Percentiles rank a stretch among this genome's conserved stretches.
Evolutionary conservation across 495 filamentous ascomycete genomes (phyloP).

Genomic region (Penicillium herquei): DNA sequence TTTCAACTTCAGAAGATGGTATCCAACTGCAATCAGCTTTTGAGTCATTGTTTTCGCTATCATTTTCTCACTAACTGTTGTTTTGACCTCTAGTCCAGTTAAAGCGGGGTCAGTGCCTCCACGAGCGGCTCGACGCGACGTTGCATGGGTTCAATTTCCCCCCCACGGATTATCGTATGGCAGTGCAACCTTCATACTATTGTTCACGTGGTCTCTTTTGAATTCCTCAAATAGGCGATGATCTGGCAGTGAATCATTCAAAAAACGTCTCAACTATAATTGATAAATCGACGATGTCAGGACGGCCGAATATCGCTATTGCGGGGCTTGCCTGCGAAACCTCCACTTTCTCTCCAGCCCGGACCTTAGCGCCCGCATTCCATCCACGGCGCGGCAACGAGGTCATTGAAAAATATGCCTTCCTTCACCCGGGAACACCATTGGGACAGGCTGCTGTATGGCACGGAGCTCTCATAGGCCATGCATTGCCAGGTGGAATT

Average conservation of each 20-base stretch:
- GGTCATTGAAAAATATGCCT: constrained; percentile 47
- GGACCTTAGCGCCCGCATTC: constrained; percentile 50
- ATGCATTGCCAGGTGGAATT: constrained; percentile 54
- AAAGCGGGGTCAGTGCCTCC: constrained; percentile 7
- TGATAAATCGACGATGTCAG: neutral
- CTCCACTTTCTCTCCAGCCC: constrained; percentile 53
- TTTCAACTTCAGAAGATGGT: too few species aligned
- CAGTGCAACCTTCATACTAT: neutral
- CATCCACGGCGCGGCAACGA: constrained; percentile 48
- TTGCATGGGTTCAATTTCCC: constrained; percentile 6
- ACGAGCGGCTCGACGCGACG: constrained; percentile 8
- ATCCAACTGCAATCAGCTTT: too few species aligned
- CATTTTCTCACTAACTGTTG: too few species aligned
- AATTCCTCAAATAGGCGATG: too few species aligned
- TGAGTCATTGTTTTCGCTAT: too few species aligned
- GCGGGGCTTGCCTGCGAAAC: constrained; percentile 58
- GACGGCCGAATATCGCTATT: constrained; percentile 49
- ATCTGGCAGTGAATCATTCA: too few species aligned
- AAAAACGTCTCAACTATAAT: too few species aligned
- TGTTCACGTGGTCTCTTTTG: neutral
- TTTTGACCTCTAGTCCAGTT: neutral
- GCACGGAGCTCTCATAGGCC: constrained; percentile 53
- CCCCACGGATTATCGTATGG: neutral
- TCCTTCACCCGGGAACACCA: constrained; percentile 38
- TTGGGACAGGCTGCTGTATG: constrained; percentile 46